Evolutionary conservation across 2,329 filamentous ascomycete species (phyloP).

Genomic region (Calonectria montana): DNA sequence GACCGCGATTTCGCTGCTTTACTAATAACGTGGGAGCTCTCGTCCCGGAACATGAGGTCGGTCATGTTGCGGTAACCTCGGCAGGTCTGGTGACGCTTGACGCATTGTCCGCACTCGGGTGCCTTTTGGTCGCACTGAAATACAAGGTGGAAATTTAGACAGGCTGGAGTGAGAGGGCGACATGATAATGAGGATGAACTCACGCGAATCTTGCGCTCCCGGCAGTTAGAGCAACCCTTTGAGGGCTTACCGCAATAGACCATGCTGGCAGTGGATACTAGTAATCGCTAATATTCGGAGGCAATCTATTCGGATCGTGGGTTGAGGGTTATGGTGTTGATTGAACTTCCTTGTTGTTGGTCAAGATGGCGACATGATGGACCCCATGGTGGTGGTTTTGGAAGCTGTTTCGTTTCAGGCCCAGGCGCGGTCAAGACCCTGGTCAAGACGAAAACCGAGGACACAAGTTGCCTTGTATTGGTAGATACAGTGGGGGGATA

Average conservation of each 20-base stretch:
- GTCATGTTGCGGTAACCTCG: conserved; percentile 67
- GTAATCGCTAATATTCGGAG: conserved; percentile 9
- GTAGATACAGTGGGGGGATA: not conserved
- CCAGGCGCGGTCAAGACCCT: not conserved
- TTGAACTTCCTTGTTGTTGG: conserved; percentile 22
- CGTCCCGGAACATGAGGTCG: conserved; percentile 69
- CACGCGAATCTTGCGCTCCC: conserved; percentile 67
- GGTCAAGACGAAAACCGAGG: not conserved
- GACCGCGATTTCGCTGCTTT: conserved; percentile 56
- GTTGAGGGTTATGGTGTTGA: conserved; percentile 8
- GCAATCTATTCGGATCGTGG: not conserved
- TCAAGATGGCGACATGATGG: conserved; percentile 36
- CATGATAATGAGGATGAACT: conserved; percentile 42
- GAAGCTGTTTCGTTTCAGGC: conserved; percentile 9
- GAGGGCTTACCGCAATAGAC: conserved; percentile 70
- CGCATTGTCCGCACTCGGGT: conserved; percentile 65
- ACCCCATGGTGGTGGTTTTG: conserved; percentile 9
- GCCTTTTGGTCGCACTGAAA: conserved; percentile 64
- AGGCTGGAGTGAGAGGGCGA: not conserved
- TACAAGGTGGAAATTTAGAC: conserved; percentile 18
- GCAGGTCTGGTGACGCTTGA: conserved; percentile 62
- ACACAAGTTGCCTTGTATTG: not conserved
- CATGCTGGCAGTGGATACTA: conserved; percentile 50
- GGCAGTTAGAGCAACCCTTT: conserved; percentile 66
- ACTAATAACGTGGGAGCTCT: conserved; percentile 66